Conservation (phyloP, 495 filamentous ascomycete species). For the Corynascus novoguineensis region DNA sequence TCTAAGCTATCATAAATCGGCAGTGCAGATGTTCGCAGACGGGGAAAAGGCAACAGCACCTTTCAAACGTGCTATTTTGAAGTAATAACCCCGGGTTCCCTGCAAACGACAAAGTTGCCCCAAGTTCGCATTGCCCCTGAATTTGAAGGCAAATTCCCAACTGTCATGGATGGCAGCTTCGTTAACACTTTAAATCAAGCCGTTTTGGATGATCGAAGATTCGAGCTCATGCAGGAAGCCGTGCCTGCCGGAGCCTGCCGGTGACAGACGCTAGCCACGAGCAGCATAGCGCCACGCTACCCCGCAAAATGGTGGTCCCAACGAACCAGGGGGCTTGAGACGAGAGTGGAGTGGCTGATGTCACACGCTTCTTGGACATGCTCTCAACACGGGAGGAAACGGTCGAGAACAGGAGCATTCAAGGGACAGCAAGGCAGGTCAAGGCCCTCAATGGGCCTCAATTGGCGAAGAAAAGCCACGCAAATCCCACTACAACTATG, state of each 20-base stretch:
- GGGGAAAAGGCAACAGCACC: too few species aligned
- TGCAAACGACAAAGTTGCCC: too few species aligned
- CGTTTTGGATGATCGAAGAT: background rate
- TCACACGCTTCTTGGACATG: constrained; percentile 21
- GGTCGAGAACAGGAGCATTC: constrained; percentile 1
- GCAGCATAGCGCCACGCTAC: constrained; percentile 22
- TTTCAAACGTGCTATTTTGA: too few species aligned
- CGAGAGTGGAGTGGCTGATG: constrained; percentile 23
- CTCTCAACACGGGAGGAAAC: background rate
- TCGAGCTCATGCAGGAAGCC: constrained; percentile 1
- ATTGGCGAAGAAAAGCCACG: constrained; percentile 17
- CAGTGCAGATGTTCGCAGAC: too few species aligned
- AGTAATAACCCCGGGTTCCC: too few species aligned
- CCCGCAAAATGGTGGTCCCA: constrained; percentile 24
- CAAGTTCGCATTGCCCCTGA: too few species aligned
- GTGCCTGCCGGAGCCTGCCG: constrained; percentile 1
- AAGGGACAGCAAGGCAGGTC: constrained; percentile 5
- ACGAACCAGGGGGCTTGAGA: constrained; percentile 21
- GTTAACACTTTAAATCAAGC: too few species aligned
- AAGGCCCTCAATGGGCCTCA: constrained; percentile 13
- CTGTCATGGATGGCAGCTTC: too few species aligned
- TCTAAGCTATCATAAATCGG: constrained; percentile 3
- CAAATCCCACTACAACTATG: constrained; percentile 15
- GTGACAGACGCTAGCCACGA: constrained; percentile 19
- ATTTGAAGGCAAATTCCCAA: too few species aligned